phyloP scores from a whole-genome alignment of 257 asterid species.

The Cynanchum wilfordii region DNA sequence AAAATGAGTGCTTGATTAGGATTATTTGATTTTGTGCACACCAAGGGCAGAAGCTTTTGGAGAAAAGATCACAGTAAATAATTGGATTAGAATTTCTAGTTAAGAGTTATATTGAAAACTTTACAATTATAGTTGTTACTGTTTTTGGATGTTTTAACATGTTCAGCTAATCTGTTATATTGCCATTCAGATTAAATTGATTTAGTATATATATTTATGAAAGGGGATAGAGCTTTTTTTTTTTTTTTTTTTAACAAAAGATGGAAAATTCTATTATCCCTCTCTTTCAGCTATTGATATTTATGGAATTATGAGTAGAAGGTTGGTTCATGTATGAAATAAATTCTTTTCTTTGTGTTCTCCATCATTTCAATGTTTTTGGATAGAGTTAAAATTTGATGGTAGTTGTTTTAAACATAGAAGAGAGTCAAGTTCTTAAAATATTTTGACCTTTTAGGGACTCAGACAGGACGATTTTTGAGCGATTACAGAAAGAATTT shows the following conservation, averaged over 20 bases:
- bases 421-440: slow-evolving; percentile 15
- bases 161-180: not conserved
- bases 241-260: too few species aligned
- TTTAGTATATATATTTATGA: not conserved
- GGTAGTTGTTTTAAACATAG: not conserved
- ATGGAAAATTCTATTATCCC: not conserved
- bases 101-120: not conserved
- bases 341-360: slow-evolving; percentile 1
- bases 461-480: slow-evolving; percentile 83
- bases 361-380: not conserved
- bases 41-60: not conserved
- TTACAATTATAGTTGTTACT: not conserved
- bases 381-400: not conserved
- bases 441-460: slow-evolving; percentile 51
- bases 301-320: not conserved
- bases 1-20: not conserved
- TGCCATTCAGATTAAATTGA: too few species aligned
- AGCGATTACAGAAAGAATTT: slow-evolving; percentile 87
- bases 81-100: not conserved
- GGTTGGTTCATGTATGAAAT: not conserved
- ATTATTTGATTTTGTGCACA: not conserved
- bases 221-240: too few species aligned
- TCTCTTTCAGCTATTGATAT: not conserved
- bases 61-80: not conserved
- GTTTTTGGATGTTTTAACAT: not conserved